Percentiles rank a stretch among this genome's conserved stretches.
Conservation (phyloP, 2,329 filamentous ascomycete genomes). For the Diplodia corticola region DNA sequence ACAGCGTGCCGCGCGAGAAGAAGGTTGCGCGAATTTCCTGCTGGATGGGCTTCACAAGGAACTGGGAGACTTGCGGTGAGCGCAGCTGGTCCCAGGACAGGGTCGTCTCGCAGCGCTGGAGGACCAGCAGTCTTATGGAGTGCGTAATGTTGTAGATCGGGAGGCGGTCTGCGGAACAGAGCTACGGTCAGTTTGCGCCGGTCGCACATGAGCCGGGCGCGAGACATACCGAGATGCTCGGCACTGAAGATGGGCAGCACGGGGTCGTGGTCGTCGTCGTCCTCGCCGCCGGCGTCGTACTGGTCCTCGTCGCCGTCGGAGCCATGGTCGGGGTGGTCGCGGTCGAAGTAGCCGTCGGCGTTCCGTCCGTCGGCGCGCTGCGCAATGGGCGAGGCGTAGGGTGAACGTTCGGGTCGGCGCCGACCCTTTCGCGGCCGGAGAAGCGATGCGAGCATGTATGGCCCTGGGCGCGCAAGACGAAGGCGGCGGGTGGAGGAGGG, state of each 20-base stretch:
- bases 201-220: slow-evolving; percentile 6
- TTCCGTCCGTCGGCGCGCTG: slow-evolving; percentile 32
- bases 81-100: slow-evolving; percentile 92
- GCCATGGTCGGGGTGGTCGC: slow-evolving; percentile 25
- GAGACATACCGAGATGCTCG: slow-evolving; percentile 37
- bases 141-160: slow-evolving; percentile 91
- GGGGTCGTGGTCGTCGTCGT: slow-evolving; percentile 34
- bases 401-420: slow-evolving; percentile 36
- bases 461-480: slow-evolving; percentile 15
- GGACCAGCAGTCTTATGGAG: slow-evolving; percentile 80
- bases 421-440: slow-evolving; percentile 35
- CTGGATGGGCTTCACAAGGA: slow-evolving; percentile 92
- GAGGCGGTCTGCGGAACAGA: slow-evolving; percentile 65
- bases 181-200: slow-evolving; percentile 29
- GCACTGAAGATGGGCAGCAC: slow-evolving; percentile 43
- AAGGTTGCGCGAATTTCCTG: slow-evolving; percentile 81
- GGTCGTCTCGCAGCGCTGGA: slow-evolving; percentile 84
- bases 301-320: slow-evolving; percentile 31
- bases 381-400: slow-evolving; percentile 32
- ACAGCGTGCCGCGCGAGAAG: slow-evolving; percentile 82
- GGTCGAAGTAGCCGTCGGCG: slow-evolving; percentile 30
- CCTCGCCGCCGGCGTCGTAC: slow-evolving; percentile 33
- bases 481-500: slow-evolving; percentile 17
- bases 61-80: slow-evolving; percentile 94
- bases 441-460: slow-evolving; percentile 42